These are phyloP conservation scores for Abrus pulchellus DNA, from an alignment of 306 rosid species.

Conservation along the genomic window DNA sequence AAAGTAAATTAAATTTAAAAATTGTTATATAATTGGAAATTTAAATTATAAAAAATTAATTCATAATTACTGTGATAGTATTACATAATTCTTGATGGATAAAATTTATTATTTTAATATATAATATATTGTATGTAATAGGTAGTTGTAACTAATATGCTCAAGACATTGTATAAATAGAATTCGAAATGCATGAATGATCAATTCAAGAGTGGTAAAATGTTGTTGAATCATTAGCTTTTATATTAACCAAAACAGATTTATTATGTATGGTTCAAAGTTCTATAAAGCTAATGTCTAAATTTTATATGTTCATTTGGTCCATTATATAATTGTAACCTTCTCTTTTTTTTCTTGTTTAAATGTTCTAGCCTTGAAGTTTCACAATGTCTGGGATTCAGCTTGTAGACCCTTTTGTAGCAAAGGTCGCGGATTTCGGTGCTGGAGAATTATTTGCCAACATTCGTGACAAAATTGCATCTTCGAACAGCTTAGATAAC, in stretches of 20 bases:
- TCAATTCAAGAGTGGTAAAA: too few relatives aligned
- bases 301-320: neutral
- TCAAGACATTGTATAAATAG: too few relatives aligned
- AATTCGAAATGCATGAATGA: neutral
- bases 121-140: too few relatives aligned
- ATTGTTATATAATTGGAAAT: too few relatives aligned
- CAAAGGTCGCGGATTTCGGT: neutral
- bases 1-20: too few relatives aligned
- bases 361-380: neutral
- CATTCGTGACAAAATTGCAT: neutral
- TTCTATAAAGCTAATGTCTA: neutral
- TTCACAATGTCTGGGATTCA: conserved; percentile 23
- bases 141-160: too few relatives aligned
- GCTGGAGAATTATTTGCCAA: neutral
- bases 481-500: conserved; percentile 16
- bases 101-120: too few relatives aligned
- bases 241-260: neutral
- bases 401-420: neutral
- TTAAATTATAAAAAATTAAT: too few relatives aligned
- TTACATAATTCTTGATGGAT: too few relatives aligned
- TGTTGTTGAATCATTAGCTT: too few relatives aligned
- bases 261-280: neutral
- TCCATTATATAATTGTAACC: neutral
- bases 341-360: neutral
- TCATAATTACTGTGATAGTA: too few relatives aligned